Evolutionary conservation across 148 eudicot genomes (phyloP).

Genomic region (Spergularia bocconei): DNA sequence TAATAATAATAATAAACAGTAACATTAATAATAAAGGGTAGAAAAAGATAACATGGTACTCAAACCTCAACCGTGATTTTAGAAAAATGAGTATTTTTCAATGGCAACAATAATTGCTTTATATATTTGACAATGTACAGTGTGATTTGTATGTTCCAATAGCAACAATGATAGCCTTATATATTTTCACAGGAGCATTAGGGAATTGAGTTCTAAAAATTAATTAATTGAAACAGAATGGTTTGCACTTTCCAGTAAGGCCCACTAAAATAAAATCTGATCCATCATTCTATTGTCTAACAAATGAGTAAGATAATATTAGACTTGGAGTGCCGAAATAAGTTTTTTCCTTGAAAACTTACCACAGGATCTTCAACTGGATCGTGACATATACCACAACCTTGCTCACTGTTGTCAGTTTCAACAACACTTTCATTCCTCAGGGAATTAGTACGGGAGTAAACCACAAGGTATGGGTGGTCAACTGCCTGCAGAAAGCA

Average conservation of each 20-base stretch:
- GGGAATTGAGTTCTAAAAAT: not conserved
- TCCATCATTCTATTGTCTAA: not conserved
- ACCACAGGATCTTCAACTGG: conserved; percentile 77
- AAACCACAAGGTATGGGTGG: conserved; percentile 95
- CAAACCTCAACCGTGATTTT: not conserved
- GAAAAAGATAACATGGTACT: too few relatives aligned
- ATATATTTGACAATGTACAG: not conserved
- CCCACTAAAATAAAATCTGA: not conserved
- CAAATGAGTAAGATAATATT: conserved; percentile 5
- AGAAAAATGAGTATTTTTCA: not conserved
- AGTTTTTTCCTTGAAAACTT: conserved; percentile 18
- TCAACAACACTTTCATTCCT: conserved; percentile 42
- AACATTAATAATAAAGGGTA: too few relatives aligned
- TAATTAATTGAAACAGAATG: not conserved
- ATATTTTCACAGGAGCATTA: not conserved
- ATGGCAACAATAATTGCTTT: not conserved
- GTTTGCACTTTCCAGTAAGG: not conserved
- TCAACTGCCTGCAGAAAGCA: conserved; percentile 69
- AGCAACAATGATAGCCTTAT: not conserved
- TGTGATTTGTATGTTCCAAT: not conserved
- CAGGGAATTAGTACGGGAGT: conserved; percentile 52
- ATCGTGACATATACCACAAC: conserved; percentile 83
- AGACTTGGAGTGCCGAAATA: not conserved
- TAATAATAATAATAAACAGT: too few relatives aligned
- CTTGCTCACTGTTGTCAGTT: conserved; percentile 38